Conservation (phyloP, 345 rosid species). For the Citrus sinensis region DVS_A1.0 CM039167.1:7762501-7763000, state of each 20-base stretch:
- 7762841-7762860: conserved; percentile 8
- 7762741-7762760: conserved; percentile 48
- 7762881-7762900: neutral
- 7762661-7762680: no score
- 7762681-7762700: neutral
- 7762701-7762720: conserved; percentile 8
- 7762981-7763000: neutral
- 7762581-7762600: no score
- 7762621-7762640: no score
- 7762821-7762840: conserved; percentile 23
- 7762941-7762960: neutral
- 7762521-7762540: no score
- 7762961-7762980: neutral
- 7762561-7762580: no score
- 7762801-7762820: neutral
- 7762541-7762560: no score
- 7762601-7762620: no score
- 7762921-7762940: neutral
- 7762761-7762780: conserved; percentile 29
- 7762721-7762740: conserved; percentile 25
- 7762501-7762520: no score
- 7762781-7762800: conserved; percentile 19
- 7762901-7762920: neutral
- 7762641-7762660: no score
- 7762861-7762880: neutral